A percentile compares a stretch with the other conserved stretches of the same genome.
Evolutionary conservation across 2,329 filamentous ascomycete species (phyloP).

Genomic region (Aspergillus ustus): DNA sequence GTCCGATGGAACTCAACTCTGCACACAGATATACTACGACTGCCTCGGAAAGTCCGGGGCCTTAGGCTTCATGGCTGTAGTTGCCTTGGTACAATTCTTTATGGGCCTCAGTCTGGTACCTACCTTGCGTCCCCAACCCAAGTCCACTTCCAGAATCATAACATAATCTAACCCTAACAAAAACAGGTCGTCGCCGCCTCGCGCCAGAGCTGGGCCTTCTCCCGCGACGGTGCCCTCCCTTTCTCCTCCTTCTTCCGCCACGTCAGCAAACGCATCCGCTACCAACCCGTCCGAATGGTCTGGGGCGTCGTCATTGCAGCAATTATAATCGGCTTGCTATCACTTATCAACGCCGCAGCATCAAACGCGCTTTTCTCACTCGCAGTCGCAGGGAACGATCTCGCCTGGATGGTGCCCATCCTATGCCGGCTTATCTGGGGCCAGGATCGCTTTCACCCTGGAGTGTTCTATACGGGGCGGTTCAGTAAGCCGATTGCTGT

Average conservation of each 20-base stretch:
- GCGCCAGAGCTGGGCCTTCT: conserved; percentile 66
- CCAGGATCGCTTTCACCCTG: conserved; percentile 60
- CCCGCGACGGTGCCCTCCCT: conserved; percentile 63
- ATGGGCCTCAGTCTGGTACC: conserved; percentile 61
- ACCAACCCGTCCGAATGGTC: conserved; percentile 61
- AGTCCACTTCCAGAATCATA: background rate
- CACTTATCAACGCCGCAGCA: conserved; percentile 60
- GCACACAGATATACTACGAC: conserved; percentile 60
- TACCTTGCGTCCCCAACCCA: background rate
- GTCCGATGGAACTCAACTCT: background rate
- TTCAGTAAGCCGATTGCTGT: conserved; percentile 60
- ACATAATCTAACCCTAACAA: background rate
- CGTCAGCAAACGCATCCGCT: conserved; percentile 59
- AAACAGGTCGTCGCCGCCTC: conserved; percentile 56
- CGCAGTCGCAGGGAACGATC: conserved; percentile 61
- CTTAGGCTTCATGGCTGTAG: conserved; percentile 61
- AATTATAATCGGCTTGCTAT: conserved; percentile 60
- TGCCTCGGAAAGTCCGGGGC: conserved; percentile 64
- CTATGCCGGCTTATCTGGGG: conserved; percentile 63
- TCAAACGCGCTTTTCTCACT: conserved; percentile 60
- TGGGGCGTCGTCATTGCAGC: conserved; percentile 60
- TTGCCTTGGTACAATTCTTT: conserved; percentile 65
- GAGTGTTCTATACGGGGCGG: conserved; percentile 62
- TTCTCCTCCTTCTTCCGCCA: conserved; percentile 62
- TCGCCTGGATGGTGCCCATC: conserved; percentile 63